phyloP scores from a whole-genome alignment of 1,284 basidiomycete species.

The Sparassis latifolia region DNA sequence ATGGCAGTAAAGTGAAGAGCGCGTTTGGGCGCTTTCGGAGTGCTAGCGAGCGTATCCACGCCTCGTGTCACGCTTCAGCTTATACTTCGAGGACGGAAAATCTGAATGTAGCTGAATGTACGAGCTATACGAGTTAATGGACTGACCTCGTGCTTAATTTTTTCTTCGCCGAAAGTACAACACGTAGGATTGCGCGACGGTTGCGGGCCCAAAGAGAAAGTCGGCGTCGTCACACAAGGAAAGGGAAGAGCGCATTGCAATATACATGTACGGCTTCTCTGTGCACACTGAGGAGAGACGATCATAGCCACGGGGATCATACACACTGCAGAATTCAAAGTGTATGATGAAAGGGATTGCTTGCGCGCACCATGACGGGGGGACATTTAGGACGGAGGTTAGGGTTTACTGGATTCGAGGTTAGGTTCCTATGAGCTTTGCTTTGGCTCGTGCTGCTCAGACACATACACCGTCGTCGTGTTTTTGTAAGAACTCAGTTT shows the following conservation, averaged over 20 bases:
- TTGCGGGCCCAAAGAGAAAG: too few relatives aligned
- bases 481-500: background rate
- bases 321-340: too few relatives aligned
- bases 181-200: too few relatives aligned
- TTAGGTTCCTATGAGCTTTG: background rate
- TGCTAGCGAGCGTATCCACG: background rate
- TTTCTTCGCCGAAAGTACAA: too few relatives aligned
- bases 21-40: background rate
- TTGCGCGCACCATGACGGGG: background rate
- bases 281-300: too few relatives aligned
- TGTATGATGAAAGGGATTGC: background rate
- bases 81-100: background rate
- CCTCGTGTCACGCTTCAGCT: background rate
- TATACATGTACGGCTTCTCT: too few relatives aligned
- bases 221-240: too few relatives aligned
- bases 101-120: too few relatives aligned
- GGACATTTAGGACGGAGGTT: background rate
- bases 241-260: too few relatives aligned
- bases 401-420: background rate
- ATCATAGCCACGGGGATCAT: too few relatives aligned
- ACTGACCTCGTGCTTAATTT: background rate
- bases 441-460: background rate
- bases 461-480: background rate
- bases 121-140: background rate
- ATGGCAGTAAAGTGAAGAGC: background rate